Evolutionary conservation across 2,329 filamentous ascomycete genomes (phyloP), one percentile per base, ranked within the genome.

Genomic region (Bipolaris cookei): DNA sequence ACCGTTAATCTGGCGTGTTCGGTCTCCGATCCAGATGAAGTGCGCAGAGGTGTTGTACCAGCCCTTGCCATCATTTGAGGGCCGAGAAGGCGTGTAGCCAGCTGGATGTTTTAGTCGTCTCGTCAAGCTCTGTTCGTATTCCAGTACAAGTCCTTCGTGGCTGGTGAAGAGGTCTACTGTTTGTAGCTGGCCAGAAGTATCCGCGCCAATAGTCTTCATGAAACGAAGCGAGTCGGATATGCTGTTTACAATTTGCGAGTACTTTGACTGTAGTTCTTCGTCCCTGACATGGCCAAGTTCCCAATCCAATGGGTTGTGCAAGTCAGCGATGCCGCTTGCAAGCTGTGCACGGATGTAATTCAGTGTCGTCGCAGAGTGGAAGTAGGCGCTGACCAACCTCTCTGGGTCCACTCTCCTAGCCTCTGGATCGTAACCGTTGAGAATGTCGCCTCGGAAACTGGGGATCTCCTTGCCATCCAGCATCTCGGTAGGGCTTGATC

Each of bases 11-110:
- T 98, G 94, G 44, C 95, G 87, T 1, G 95, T 99, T 64, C 95
- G 90, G 77, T 99, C 95, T 52, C 95, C 95, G 68, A 99, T 96
- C 95, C 95, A 99, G 75, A 99, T 85, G 81, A 99, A 98, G 76
- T 99, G 95, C 0, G 92, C 91, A 4, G 92, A 96, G 0, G 94
- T 98, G 78, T 97, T 90, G 80, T 96, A 98, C 84, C 91, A 96
- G 70, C 88, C 87, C 70, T 85, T 86, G 14, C 77, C 74, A 48
- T 78, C 75, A 5, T 69, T 58, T 1, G 70, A 74, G 6, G 58
- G 47, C 1, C 59, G 60, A 2, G 50, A 67, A 63, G 59, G 70
- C 59, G 23, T 74, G 68, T 76, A 77, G 58, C 80, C 80, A 38
- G 78, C 74, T 1, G 90, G 89, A 65, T 87, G 86, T 61, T 86